phyloP scores from a whole-genome alignment of 2,329 filamentous ascomycete species.

The Tolypocladium pustulatum region DNA sequence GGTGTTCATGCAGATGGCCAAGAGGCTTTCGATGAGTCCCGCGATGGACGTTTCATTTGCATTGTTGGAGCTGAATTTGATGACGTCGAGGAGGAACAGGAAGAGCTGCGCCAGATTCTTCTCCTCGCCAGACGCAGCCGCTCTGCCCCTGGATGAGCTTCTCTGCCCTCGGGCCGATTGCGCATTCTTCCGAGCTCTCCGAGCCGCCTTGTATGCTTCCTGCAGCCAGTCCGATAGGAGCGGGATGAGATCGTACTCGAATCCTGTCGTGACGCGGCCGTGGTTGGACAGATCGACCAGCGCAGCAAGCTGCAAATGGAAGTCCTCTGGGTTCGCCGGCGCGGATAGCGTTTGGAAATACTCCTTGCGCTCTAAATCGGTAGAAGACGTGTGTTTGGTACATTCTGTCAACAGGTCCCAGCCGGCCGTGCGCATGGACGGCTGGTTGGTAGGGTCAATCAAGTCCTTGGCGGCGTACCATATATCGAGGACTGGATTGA shows the following conservation, averaged over 20 bases:
- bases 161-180: slow-evolving; percentile 24
- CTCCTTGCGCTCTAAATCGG: slow-evolving; percentile 55
- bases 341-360: slow-evolving; percentile 54
- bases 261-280: slow-evolving; percentile 53
- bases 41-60: slow-evolving; percentile 52
- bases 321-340: slow-evolving; percentile 48
- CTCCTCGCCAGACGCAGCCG: slow-evolving; percentile 39
- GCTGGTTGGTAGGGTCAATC: slow-evolving; percentile 46
- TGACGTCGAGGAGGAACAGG: slow-evolving; percentile 52
- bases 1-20: slow-evolving; percentile 60
- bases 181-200: slow-evolving; percentile 37
- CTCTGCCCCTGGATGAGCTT: slow-evolving; percentile 23
- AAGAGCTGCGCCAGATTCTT: slow-evolving; percentile 55
- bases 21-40: slow-evolving; percentile 49
- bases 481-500: slow-evolving; percentile 49
- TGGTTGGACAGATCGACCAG: slow-evolving; percentile 50
- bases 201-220: slow-evolving; percentile 42
- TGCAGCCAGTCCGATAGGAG: slow-evolving; percentile 52
- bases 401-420: slow-evolving; percentile 58
- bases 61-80: slow-evolving; percentile 66
- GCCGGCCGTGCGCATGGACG: slow-evolving; percentile 43
- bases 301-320: slow-evolving; percentile 54
- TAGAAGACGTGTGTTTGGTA: slow-evolving; percentile 49
- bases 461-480: slow-evolving; percentile 59
- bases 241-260: slow-evolving; percentile 57